A percentile compares a stretch with the other conserved stretches of the same genome.
Conservation (phyloP, 495 filamentous ascomycete genomes). For the Trichodelitschia bisporula region DNA sequence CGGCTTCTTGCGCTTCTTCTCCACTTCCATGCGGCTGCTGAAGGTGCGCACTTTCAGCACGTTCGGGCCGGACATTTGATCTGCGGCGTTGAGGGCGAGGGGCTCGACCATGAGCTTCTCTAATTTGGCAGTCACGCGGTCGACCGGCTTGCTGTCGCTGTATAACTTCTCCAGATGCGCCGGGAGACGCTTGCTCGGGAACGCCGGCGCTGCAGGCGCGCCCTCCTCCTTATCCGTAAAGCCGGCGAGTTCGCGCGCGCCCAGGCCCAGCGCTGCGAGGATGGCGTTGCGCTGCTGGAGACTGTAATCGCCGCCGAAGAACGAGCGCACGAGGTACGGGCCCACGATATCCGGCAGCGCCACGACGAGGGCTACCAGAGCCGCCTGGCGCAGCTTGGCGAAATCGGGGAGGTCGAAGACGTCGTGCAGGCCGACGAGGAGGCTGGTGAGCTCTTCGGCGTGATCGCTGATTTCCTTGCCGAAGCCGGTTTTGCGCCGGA, state of each 20-base stretch:
- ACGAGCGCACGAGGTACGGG: constrained; percentile 58
- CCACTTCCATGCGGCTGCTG: constrained; percentile 43
- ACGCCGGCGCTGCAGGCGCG: constrained; percentile 19
- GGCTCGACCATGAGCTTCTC: constrained; percentile 52
- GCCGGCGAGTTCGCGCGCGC: constrained; percentile 72
- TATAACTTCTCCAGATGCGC: constrained; percentile 28
- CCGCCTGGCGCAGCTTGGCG: constrained; percentile 44
- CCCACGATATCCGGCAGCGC: constrained; percentile 56
- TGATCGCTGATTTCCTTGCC: constrained; percentile 74
- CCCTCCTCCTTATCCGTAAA: constrained; percentile 31
- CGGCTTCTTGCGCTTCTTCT: constrained; percentile 37
- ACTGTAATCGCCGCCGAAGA: constrained; percentile 82
- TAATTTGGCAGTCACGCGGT: constrained; percentile 32
- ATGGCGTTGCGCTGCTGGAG: constrained; percentile 58
- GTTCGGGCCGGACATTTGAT: constrained; percentile 48
- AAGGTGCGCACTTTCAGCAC: constrained; percentile 67
- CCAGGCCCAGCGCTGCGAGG: constrained; percentile 57
- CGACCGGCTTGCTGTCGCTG: constrained; percentile 25
- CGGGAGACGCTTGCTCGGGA: constrained; percentile 53
- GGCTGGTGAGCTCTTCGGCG: constrained; percentile 49
- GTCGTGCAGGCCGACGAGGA: constrained; percentile 58
- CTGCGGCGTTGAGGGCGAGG: constrained; percentile 45
- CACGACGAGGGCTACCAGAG: constrained; percentile 61
- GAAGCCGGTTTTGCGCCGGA: constrained; percentile 68
- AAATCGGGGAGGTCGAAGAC: constrained; percentile 51